Conservation (phyloP, 768 basidiomycete species). For the Russula brevipes region DNA sequence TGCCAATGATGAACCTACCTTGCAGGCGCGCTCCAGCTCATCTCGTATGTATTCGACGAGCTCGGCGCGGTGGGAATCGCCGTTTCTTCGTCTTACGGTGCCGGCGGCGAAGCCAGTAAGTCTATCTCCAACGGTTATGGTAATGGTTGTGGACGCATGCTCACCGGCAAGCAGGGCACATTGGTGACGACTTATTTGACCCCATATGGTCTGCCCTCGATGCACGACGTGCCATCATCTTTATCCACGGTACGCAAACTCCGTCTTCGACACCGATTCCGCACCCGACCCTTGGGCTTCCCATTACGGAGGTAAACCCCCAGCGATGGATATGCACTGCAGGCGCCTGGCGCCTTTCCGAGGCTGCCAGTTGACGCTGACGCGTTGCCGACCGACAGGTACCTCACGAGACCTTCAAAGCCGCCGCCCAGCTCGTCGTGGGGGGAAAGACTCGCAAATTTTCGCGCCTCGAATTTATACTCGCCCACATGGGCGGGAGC, state of each 20-base stretch:
- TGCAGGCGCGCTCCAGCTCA: conserved; percentile 55
- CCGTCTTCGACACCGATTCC: conserved; percentile 61
- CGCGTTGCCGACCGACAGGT: conserved; percentile 40
- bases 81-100: conserved; percentile 63
- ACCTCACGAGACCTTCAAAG: conserved; percentile 79
- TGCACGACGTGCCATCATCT: conserved; percentile 53
- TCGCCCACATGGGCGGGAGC: conserved; percentile 72
- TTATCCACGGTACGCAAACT: conserved; percentile 67
- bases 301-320: conserved; percentile 54
- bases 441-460: conserved; percentile 63
- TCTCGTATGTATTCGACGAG: conserved; percentile 54
- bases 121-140: background rate
- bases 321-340: background rate
- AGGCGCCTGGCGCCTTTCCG: background rate
- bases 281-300: conserved; percentile 58
- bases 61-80: conserved; percentile 61
- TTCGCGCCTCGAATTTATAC: conserved; percentile 54
- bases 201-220: conserved; percentile 68
- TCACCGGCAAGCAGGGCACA: conserved; percentile 44
- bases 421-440: conserved; percentile 71
- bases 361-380: conserved; percentile 11
- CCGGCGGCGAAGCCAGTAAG: conserved; percentile 50
- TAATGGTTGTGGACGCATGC: background rate
- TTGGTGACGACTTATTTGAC: conserved; percentile 60
- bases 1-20: background rate